A percentile compares a stretch with the other conserved stretches of the same genome.
Conservation (phyloP, 2,329 filamentous ascomycete genomes). For the Botrytis squamosa region DNA sequence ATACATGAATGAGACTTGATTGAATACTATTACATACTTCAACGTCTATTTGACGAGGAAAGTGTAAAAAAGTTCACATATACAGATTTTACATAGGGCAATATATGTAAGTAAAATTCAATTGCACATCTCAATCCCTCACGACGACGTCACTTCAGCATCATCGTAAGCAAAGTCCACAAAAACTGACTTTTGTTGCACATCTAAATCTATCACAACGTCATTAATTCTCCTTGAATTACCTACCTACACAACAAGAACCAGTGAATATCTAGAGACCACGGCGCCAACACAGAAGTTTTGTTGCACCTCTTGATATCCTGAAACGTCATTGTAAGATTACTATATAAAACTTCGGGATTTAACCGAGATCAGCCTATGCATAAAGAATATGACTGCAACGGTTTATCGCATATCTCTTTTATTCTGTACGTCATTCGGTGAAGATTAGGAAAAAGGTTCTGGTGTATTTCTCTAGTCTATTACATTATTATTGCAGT, state of each 20-base stretch:
- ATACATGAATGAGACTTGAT: not conserved
- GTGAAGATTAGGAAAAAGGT: too few relatives aligned
- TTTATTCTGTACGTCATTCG: not conserved
- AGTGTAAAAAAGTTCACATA: too few relatives aligned
- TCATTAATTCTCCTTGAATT: not conserved
- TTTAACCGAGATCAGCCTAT: not conserved
- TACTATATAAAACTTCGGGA: not conserved
- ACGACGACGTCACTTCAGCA: not conserved
- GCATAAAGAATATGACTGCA: not conserved
- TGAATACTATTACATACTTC: accelerated
- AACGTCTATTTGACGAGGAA: not conserved
- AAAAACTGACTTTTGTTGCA: not conserved
- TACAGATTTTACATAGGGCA: too few relatives aligned
- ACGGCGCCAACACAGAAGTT: not conserved
- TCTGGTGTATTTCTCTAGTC: too few relatives aligned
- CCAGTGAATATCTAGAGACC: too few relatives aligned
- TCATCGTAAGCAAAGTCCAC: not conserved
- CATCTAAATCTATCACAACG: not conserved
- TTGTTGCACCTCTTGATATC: not conserved
- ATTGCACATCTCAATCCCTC: not conserved
- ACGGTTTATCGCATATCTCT: not conserved
- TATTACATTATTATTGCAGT: too few relatives aligned
- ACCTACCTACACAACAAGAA: too few relatives aligned
- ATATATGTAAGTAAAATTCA: not conserved
- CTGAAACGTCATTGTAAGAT: not conserved